Evolutionary conservation across 106 monocot genomes (phyloP).

Genomic region (Dendrobium officinale): DNA sequence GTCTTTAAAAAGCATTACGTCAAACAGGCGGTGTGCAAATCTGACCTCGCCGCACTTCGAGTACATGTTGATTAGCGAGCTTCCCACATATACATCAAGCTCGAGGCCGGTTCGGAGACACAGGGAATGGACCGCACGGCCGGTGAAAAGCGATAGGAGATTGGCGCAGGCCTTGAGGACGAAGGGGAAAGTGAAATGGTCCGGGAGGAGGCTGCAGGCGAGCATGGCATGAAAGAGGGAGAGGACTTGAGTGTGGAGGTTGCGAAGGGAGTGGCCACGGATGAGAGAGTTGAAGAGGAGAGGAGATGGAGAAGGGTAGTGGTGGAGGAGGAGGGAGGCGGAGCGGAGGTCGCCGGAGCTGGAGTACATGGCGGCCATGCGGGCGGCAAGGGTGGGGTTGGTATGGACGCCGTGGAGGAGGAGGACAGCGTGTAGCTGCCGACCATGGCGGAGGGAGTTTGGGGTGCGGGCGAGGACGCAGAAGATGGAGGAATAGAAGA

Average conservation of each 20-base stretch:
- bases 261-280: slow-evolving; percentile 30
- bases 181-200: slow-evolving; percentile 70
- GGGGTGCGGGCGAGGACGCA: slow-evolving; percentile 11
- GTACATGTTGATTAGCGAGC: slow-evolving; percentile 40
- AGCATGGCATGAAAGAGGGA: slow-evolving; percentile 27
- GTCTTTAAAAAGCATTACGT: slow-evolving; percentile 33
- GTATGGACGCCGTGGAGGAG: slow-evolving; percentile 12
- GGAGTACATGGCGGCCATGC: slow-evolving; percentile 22
- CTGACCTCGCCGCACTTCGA: slow-evolving; percentile 37
- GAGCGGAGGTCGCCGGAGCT: slow-evolving; percentile 23
- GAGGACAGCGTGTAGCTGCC: slow-evolving; percentile 34
- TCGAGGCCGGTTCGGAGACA: slow-evolving; percentile 34
- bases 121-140: slow-evolving; percentile 24
- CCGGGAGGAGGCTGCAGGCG: slow-evolving; percentile 20
- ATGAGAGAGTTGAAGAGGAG: slow-evolving; percentile 41
- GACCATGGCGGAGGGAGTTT: slow-evolving; percentile 11
- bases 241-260: slow-evolving; percentile 15
- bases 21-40: slow-evolving; percentile 33
- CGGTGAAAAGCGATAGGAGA: slow-evolving; percentile 9
- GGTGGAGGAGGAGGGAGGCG: slow-evolving; percentile 14
- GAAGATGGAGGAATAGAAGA: slow-evolving; percentile 10
- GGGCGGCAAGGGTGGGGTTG: slow-evolving; percentile 12
- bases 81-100: slow-evolving; percentile 37
- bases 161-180: slow-evolving; percentile 46
- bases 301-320: slow-evolving; percentile 4